These are phyloP conservation scores for Cytospora leucostoma DNA, from an alignment of 2,329 filamentous ascomycete genomes.

Conservation along the genomic window DNA sequence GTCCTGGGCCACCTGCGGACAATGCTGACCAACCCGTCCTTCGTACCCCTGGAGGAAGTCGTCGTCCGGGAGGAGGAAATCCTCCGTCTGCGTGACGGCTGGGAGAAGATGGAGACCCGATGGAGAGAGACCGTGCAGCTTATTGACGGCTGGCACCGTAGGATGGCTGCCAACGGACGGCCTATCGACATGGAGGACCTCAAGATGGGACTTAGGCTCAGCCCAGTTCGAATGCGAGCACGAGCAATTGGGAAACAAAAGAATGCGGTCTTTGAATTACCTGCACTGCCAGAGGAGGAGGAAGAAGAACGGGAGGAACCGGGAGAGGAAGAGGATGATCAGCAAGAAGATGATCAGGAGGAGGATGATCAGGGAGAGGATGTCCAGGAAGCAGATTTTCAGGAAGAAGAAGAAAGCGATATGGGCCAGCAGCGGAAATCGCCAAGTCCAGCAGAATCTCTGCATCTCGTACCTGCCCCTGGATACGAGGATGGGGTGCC, in stretches of 20 bases:
- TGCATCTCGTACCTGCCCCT: constrained; percentile 45
- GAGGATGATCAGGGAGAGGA: constrained; percentile 29
- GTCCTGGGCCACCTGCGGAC: constrained; percentile 80
- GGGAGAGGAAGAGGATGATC: constrained; percentile 33
- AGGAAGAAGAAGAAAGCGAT: constrained; percentile 29
- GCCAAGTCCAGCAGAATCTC: constrained; percentile 40
- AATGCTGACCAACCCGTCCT: constrained; percentile 91
- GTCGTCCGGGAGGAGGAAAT: constrained; percentile 93
- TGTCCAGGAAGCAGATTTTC: constrained; percentile 34
- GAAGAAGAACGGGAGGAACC: constrained; percentile 31
- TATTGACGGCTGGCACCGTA: constrained; percentile 88
- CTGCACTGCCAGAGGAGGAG: constrained; percentile 49
- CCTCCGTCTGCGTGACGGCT: constrained; percentile 74
- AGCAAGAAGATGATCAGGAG: too few relatives aligned
- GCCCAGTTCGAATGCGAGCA: constrained; percentile 56
- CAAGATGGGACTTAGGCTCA: constrained; percentile 67
- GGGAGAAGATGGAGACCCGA: constrained; percentile 89
- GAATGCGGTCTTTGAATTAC: constrained; percentile 41
- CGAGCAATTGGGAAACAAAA: constrained; percentile 38
- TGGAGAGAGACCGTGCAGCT: constrained; percentile 89
- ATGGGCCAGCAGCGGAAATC: constrained; percentile 26
- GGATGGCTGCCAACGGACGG: constrained; percentile 71
- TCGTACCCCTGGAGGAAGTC: constrained; percentile 93
- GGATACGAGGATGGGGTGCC: constrained; percentile 35
- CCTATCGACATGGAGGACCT: constrained; percentile 69